Percentiles rank a stretch among this genome's conserved stretches.
Conservation (phyloP, 2,329 filamentous ascomycete genomes). For the Cladosporium sp. region DNA sequence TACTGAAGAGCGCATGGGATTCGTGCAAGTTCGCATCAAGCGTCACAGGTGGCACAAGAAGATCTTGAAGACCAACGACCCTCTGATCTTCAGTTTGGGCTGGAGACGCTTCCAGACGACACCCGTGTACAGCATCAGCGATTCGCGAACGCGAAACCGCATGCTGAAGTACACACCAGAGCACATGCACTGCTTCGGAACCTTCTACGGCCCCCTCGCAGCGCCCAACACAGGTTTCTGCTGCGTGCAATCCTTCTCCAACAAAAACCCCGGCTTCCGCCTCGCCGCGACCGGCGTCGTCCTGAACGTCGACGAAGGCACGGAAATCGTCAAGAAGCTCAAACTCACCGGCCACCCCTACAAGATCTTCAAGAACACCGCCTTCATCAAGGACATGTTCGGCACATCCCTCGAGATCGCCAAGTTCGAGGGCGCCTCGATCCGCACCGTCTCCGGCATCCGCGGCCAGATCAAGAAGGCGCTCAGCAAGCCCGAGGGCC, state of each 20-base stretch:
- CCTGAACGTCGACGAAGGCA: slow-evolving; percentile 86
- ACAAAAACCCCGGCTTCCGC: slow-evolving; percentile 80
- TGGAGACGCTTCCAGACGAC: slow-evolving; percentile 93
- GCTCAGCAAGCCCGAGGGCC: slow-evolving; percentile 84
- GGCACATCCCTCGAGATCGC: slow-evolving; percentile 85
- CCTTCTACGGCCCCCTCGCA: slow-evolving; percentile 90
- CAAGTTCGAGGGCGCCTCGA: slow-evolving; percentile 93
- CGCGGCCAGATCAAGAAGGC: slow-evolving; percentile 96
- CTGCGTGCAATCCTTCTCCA: slow-evolving; percentile 82
- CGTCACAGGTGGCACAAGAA: slow-evolving; percentile 98
- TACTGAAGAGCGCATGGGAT: slow-evolving; percentile 93
- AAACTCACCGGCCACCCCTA: slow-evolving; percentile 90
- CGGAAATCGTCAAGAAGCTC: slow-evolving; percentile 98
- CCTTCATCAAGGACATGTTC: slow-evolving; percentile 99
- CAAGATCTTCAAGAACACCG: slow-evolving; percentile 99
- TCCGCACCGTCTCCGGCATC: slow-evolving; percentile 93
- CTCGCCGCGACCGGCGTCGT: slow-evolving; percentile 93
- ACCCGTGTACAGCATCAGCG: slow-evolving; percentile 90
- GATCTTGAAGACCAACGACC: slow-evolving; percentile 96
- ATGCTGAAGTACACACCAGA: slow-evolving; percentile 99
- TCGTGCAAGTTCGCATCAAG: slow-evolving; percentile 93
- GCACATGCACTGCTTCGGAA: slow-evolving; percentile 98
- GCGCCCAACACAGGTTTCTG: slow-evolving; percentile 95
- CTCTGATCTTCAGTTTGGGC: slow-evolving; percentile 90
- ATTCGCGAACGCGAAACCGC: slow-evolving; percentile 85